Percentiles rank a stretch among this genome's conserved stretches.
These are phyloP conservation scores for Epichloe brachyelytri DNA, from an alignment of 2,329 filamentous ascomycete genomes.

Conservation along the genomic window DNA sequence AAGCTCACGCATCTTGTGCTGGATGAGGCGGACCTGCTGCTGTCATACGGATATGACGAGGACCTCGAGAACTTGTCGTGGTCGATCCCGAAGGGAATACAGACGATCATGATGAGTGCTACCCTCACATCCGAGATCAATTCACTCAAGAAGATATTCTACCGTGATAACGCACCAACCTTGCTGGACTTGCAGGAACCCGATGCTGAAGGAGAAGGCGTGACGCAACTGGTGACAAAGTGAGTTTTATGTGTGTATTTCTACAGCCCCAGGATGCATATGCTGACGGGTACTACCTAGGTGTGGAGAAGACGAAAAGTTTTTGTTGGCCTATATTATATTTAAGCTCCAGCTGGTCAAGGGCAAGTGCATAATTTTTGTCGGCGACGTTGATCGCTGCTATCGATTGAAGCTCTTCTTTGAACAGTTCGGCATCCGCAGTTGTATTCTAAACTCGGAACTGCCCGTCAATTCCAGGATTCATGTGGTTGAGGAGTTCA, in stretches of 20 bases:
- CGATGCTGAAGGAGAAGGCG: conserved; percentile 60
- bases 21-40: conserved; percentile 85
- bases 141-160: conserved; percentile 73
- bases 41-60: conserved; percentile 89
- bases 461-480: conserved; percentile 84
- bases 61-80: conserved; percentile 72
- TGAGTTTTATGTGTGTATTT: conserved; percentile 22
- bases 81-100: conserved; percentile 69
- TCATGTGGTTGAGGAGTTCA: conserved; percentile 95
- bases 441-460: conserved; percentile 88
- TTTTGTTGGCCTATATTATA: conserved; percentile 81
- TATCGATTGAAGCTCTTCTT: conserved; percentile 91
- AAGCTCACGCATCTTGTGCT: conserved; percentile 69
- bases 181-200: conserved; percentile 73
- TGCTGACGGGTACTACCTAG: conserved; percentile 23
- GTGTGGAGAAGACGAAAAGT: conserved; percentile 96
- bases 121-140: conserved; percentile 84
- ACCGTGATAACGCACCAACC: conserved; percentile 52
- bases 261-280: background rate
- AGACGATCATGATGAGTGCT: conserved; percentile 88
- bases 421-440: conserved; percentile 92
- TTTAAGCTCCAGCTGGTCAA: conserved; percentile 91
- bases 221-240: conserved; percentile 82
- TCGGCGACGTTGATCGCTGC: conserved; percentile 73
- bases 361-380: conserved; percentile 65